phyloP scores from a whole-genome alignment of 768 basidiomycete genomes.

The Phlegmacium glaucopus region DNA sequence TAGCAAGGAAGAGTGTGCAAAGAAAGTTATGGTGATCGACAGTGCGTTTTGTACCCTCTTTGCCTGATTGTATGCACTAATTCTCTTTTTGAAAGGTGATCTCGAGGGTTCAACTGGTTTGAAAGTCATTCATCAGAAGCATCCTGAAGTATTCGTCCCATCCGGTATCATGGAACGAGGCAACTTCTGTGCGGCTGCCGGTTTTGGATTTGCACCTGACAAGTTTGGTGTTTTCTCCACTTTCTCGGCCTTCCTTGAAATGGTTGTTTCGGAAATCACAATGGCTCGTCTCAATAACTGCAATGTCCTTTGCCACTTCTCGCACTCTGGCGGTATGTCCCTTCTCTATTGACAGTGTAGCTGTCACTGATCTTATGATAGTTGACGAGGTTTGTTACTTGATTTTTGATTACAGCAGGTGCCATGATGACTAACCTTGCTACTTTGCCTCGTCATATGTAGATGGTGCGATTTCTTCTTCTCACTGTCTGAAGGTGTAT shows the following conservation, averaged over 20 bases:
- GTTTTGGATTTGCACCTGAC: conserved; percentile 79
- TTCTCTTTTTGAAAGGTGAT: conserved; percentile 45
- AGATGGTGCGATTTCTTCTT: conserved; percentile 27
- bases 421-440: neutral
- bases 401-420: neutral
- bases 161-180: conserved; percentile 89
- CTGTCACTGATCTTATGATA: conserved; percentile 15
- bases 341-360: conserved; percentile 4
- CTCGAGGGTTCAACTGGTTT: conserved; percentile 88
- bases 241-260: conserved; percentile 90
- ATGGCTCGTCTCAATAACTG: conserved; percentile 92
- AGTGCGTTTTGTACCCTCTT: conserved; percentile 40
- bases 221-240: conserved; percentile 90
- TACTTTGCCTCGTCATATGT: neutral
- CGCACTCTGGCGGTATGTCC: conserved; percentile 74
- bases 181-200: conserved; percentile 81
- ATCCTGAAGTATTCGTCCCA: conserved; percentile 82
- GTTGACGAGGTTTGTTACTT: conserved; percentile 57
- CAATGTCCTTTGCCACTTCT: conserved; percentile 87
- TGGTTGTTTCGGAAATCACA: conserved; percentile 84
- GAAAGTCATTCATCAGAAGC: conserved; percentile 85
- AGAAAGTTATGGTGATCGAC: conserved; percentile 86
- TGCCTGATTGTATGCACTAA: conserved; percentile 1
- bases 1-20: conserved; percentile 70
- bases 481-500: neutral